These are phyloP conservation scores for Microcos paniculata DNA, from an alignment of 345 rosid genomes.

Conservation along the genomic window DNA sequence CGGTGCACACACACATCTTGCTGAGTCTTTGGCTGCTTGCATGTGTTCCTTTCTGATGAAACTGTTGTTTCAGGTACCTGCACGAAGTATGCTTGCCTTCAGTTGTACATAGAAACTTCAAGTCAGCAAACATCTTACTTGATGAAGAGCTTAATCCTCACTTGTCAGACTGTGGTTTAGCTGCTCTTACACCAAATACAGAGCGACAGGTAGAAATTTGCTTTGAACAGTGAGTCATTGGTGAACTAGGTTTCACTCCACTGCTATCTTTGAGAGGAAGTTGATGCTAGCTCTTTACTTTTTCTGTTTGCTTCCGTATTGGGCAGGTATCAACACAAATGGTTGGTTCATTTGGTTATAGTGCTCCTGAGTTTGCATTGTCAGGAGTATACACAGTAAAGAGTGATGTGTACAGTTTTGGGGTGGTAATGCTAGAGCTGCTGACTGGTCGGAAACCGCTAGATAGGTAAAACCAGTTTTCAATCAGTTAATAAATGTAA, in stretches of 20 bases:
- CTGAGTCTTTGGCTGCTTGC: neutral
- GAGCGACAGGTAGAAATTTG: conserved; percentile 74
- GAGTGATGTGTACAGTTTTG: conserved; percentile 98
- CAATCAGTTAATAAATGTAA: neutral
- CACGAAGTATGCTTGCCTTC: conserved; percentile 99
- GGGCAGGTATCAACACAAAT: conserved; percentile 85
- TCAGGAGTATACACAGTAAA: conserved; percentile 93
- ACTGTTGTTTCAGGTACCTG: conserved; percentile 65
- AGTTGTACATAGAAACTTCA: conserved; percentile 94
- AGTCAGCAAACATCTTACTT: conserved; percentile 92
- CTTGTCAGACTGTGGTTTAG: conserved; percentile 93
- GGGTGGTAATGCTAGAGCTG: conserved; percentile 97
- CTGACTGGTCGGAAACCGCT: conserved; percentile 97
- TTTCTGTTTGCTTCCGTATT: conserved; percentile 8
- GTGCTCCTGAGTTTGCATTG: conserved; percentile 97
- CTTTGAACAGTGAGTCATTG: neutral
- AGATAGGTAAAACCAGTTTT: conserved; percentile 64
- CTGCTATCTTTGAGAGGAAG: neutral
- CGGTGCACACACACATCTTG: neutral
- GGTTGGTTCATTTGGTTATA: conserved; percentile 97
- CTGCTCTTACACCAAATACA: conserved; percentile 87
- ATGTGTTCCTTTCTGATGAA: conserved; percentile 18
- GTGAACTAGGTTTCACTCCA: neutral
- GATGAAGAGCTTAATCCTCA: conserved; percentile 97
- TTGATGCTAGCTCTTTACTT: neutral